Evolutionary conservation across 257 asterid genomes (phyloP).

Genomic region (Datura wrightii): DNA sequence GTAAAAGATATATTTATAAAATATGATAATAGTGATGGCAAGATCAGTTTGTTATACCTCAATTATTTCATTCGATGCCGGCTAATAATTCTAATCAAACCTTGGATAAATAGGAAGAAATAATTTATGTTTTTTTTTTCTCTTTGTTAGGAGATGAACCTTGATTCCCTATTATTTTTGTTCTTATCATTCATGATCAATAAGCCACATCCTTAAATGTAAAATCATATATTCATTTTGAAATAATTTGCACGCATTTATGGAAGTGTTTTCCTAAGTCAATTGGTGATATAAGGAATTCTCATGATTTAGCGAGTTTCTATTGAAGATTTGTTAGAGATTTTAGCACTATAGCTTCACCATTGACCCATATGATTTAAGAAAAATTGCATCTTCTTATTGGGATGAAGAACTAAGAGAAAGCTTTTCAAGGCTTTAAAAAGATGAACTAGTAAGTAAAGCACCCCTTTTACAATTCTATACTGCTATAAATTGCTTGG

Average conservation of each 20-base stretch:
- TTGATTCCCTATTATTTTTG: not conserved
- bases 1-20: not conserved
- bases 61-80: not conserved
- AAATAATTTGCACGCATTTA: no score
- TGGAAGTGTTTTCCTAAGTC: no score
- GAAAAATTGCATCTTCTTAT: not conserved
- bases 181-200: not conserved
- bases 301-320: no score
- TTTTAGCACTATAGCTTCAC: not conserved
- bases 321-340: no score
- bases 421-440: not conserved
- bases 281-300: no score
- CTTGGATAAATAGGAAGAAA: not conserved
- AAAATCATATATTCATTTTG: not conserved
- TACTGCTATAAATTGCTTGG: not conserved
- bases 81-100: not conserved
- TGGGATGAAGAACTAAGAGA: conserved; percentile 15
- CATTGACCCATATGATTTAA: not conserved
- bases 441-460: not conserved
- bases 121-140: not conserved
- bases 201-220: not conserved
- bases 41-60: not conserved
- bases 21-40: not conserved
- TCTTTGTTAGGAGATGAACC: not conserved
- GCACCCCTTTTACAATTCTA: not conserved